Base-by-base conservation (phyloP, 164 flowering plant genomes). In the Liriodendron chinense region DNA sequence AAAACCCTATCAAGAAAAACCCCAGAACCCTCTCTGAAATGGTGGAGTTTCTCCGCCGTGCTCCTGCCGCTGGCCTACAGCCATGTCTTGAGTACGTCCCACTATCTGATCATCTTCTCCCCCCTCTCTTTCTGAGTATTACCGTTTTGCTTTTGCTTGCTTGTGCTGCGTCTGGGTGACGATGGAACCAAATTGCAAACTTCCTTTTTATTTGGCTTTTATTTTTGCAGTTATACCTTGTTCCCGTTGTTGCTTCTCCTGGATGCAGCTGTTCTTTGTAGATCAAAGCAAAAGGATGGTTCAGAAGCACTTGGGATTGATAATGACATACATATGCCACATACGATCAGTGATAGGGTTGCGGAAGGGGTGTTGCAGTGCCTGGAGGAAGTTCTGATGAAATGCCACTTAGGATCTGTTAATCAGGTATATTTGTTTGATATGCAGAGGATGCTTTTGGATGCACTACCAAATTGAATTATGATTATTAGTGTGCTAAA, bases 211-310 rank as follows among this genome's bases (percentile, higher is more conserved):
- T 34, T 34, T 34, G 43, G 43, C 43, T 34, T 34, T 34, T 34
- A 34, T 34, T 68, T 72, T 80, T 74, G 72, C 92, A 95, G 99
- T 77, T 94, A 87, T 77, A 79, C 83, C 0, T 79, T 92, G 91
- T 88, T 94, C 71, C 98, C 99, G 0, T 80, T 96, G 86, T 86
- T 96, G 80, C 92, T 96, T 65, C 85, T 96, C 12, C 80, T 94
- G 77, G 98, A 96, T 74, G 94, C 90, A 1, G 92, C 98, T 22
- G 89, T 94, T 23, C 82, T 78, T n/a, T 85, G 88, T 78, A 83
- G 98, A 85, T 80, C 91, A 43, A 59, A 76, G 20, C 49, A 57
- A 23, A 85, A 84, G 72, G 77, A 26, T 73, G 75, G 9, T 71
- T 50, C 81, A n/a, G 87, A 65, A 70, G 73, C 66, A 53, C 21